phyloP scores from a whole-genome alignment of 1,284 basidiomycete species.

The Sporisorium graminicola region DNA sequence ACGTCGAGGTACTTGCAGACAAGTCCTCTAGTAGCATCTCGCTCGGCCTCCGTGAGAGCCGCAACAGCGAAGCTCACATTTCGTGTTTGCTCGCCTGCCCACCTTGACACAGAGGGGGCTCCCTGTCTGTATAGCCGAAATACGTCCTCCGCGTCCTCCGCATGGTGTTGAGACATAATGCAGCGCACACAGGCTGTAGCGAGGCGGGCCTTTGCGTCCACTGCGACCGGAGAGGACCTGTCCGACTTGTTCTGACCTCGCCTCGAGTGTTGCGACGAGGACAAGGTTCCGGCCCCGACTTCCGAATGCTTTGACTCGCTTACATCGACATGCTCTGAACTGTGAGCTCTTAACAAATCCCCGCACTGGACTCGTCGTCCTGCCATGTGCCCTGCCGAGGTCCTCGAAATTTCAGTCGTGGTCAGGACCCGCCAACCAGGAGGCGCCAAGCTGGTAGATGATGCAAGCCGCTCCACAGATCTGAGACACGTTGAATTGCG shows the following conservation, averaged over 20 bases:
- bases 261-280: neutral
- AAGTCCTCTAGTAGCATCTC: too few species aligned
- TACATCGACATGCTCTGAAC: neutral
- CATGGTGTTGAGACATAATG: neutral
- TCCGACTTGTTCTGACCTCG: neutral
- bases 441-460: conserved; percentile 8
- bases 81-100: neutral
- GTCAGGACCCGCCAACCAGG: too few species aligned
- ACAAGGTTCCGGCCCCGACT: too few species aligned
- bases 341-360: neutral
- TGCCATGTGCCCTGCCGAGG: neutral
- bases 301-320: neutral
- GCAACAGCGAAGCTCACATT: too few species aligned
- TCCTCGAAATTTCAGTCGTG: neutral
- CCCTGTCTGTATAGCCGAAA: neutral
- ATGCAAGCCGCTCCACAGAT: neutral
- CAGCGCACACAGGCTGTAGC: neutral
- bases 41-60: too few species aligned
- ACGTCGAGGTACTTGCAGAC: too few species aligned
- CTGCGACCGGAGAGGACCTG: neutral
- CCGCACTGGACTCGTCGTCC: too few species aligned
- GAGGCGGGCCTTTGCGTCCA: neutral
- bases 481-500: conserved; percentile 15
- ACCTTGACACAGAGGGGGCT: neutral
- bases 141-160: neutral